These are phyloP conservation scores for Funneliformis geosporum DNA, from an alignment of 192 early-diverging fungal genomes.

Conservation along the genomic window DNA sequence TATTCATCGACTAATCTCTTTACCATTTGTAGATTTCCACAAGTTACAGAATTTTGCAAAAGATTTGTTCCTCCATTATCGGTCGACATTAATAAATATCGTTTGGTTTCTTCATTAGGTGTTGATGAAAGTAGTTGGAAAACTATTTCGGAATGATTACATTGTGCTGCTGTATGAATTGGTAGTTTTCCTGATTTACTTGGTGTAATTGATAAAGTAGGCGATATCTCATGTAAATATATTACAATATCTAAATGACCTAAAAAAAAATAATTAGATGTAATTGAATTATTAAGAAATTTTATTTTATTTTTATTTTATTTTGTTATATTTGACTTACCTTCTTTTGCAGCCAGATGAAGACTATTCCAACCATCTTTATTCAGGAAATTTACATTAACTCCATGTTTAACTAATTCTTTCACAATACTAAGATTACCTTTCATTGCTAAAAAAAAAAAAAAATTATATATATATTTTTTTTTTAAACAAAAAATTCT, in stretches of 20 bases:
- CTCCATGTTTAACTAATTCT: constrained; percentile 32
- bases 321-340: not conserved
- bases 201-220: constrained; percentile 19
- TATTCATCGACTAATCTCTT: constrained; percentile 30
- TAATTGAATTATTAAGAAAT: not conserved
- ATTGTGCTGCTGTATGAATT: constrained; percentile 41
- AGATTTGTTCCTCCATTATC: constrained; percentile 44
- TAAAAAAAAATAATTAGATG: constrained; percentile 8
- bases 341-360: constrained; percentile 49
- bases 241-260: constrained; percentile 35
- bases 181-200: constrained; percentile 46
- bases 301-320: too few species aligned
- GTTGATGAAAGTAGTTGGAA: constrained; percentile 28
- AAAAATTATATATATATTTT: not conserved
- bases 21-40: constrained; percentile 36
- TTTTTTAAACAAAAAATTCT: too few species aligned
- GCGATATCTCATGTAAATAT: constrained; percentile 35
- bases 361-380: constrained; percentile 48
- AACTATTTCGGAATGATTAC: constrained; percentile 21
- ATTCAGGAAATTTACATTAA: constrained; percentile 35
- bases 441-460: constrained; percentile 38
- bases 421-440: constrained; percentile 37
- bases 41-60: constrained; percentile 38
- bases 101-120: not conserved
- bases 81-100: constrained; percentile 24